Evolutionary conservation across 495 filamentous ascomycete species (phyloP).

Genomic region (Trichoderma orchidacearum): DNA sequence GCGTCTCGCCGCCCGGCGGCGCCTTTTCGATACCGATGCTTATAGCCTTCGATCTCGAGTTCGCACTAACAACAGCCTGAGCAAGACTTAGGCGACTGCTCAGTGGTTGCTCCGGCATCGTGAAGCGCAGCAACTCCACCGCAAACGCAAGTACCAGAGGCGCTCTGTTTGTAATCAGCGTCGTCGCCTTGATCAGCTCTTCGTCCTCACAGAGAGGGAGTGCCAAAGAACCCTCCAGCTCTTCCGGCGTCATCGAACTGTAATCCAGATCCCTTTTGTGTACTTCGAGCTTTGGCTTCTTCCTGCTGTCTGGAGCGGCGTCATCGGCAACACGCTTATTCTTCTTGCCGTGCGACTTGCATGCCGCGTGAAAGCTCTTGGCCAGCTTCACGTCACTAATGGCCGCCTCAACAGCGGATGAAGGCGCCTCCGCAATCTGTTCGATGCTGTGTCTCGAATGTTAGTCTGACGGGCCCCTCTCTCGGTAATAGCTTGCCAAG

Average conservation of each 20-base stretch:
- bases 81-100: slow-evolving; percentile 66
- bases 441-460: slow-evolving; percentile 29
- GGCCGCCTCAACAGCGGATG: slow-evolving; percentile 40
- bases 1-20: slow-evolving; percentile 49
- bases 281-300: slow-evolving; percentile 22
- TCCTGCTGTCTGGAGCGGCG: background rate
- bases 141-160: slow-evolving; percentile 74
- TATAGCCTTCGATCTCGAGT: slow-evolving; percentile 60
- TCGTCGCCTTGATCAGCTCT: slow-evolving; percentile 39
- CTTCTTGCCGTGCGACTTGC: slow-evolving; percentile 46
- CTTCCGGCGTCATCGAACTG: slow-evolving; percentile 37
- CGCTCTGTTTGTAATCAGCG: slow-evolving; percentile 62
- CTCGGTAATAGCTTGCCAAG: slow-evolving; percentile 6
- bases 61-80: slow-evolving; percentile 67
- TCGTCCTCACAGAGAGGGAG: slow-evolving; percentile 47
- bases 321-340: slow-evolving; percentile 20
- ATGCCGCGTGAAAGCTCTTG: slow-evolving; percentile 50
- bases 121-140: slow-evolving; percentile 55
- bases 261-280: slow-evolving; percentile 20
- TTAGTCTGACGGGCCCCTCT: background rate
- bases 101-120: slow-evolving; percentile 73
- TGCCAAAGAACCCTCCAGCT: slow-evolving; percentile 50
- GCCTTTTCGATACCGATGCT: slow-evolving; percentile 58
- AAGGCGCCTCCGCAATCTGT: slow-evolving; percentile 45
- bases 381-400: slow-evolving; percentile 59